Evolutionary conservation across 1,139 yeast species (phyloP).

Genomic region (Saccharomyces hybrid): DNA sequence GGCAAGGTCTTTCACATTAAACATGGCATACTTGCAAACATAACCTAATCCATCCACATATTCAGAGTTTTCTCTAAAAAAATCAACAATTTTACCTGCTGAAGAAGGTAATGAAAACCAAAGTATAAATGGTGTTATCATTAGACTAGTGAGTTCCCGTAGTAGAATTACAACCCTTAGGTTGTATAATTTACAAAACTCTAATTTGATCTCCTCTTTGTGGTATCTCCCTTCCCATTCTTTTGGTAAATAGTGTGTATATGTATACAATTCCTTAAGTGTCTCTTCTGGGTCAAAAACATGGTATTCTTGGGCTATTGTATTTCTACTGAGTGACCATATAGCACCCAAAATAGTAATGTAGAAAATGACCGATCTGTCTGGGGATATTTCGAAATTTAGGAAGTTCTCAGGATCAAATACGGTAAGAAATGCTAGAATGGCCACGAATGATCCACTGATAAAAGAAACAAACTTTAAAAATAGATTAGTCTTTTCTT

Average conservation of each 20-base stretch:
- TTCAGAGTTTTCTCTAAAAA: constrained; percentile 79
- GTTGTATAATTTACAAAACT: constrained; percentile 73
- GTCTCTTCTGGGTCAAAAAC: constrained; percentile 90
- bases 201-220: constrained; percentile 72
- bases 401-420: constrained; percentile 87
- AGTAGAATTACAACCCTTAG: constrained; percentile 61
- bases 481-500: constrained; percentile 61
- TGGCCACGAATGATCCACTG: constrained; percentile 84
- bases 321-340: constrained; percentile 64
- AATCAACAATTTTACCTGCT: constrained; percentile 74
- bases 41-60: constrained; percentile 94
- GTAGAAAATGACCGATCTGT: constrained; percentile 75
- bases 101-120: constrained; percentile 75
- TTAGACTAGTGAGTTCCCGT: constrained; percentile 71
- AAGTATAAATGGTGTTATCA: constrained; percentile 78
- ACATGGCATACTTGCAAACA: constrained; percentile 91
- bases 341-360: constrained; percentile 79
- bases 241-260: constrained; percentile 82
- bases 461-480: constrained; percentile 66
- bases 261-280: constrained; percentile 66
- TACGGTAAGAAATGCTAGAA: constrained; percentile 75
- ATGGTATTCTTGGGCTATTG: constrained; percentile 52
- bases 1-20: constrained; percentile 38
- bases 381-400: constrained; percentile 80
- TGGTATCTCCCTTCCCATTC: constrained; percentile 83